Evolutionary conservation across 2,329 filamentous ascomycete genomes (phyloP).

Genomic region (Aureobasidium uvarum): DNA sequence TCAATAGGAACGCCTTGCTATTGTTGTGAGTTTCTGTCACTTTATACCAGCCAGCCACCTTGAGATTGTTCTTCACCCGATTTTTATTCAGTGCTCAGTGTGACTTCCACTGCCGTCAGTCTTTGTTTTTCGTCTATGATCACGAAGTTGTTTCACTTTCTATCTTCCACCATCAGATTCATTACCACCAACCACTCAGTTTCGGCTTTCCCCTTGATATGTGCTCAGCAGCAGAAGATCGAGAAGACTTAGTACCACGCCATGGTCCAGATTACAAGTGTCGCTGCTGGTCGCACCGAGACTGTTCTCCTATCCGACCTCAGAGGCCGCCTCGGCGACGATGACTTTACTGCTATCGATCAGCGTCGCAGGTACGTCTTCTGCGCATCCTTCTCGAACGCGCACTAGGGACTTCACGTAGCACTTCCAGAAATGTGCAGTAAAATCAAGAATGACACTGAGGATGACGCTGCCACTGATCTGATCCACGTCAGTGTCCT

Average conservation of each 20-base stretch:
- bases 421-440: slow-evolving; percentile 24
- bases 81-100: neutral
- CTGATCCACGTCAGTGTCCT: slow-evolving; percentile 20
- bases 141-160: too few relatives aligned
- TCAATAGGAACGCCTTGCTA: neutral
- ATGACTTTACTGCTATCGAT: slow-evolving; percentile 23
- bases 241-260: slow-evolving; percentile 21
- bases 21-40: neutral
- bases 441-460: too few relatives aligned
- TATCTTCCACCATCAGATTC: neutral
- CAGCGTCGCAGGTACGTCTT: slow-evolving; percentile 15
- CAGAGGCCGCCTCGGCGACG: slow-evolving; percentile 12
- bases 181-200: neutral
- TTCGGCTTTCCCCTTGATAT: slow-evolving; percentile 9
- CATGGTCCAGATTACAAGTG: slow-evolving; percentile 16
- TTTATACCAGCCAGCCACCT: neutral
- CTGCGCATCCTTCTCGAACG: neutral
- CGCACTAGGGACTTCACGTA: neutral
- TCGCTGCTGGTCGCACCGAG: neutral
- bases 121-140: too few relatives aligned
- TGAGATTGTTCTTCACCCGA: neutral
- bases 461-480: slow-evolving; percentile 1
- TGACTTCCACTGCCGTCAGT: neutral
- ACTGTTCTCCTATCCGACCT: slow-evolving; percentile 1
- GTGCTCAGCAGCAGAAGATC: slow-evolving; percentile 17